These are phyloP conservation scores for Pyrus communis DNA, from an alignment of 306 rosid genomes.

Conservation along the genomic window DNA sequence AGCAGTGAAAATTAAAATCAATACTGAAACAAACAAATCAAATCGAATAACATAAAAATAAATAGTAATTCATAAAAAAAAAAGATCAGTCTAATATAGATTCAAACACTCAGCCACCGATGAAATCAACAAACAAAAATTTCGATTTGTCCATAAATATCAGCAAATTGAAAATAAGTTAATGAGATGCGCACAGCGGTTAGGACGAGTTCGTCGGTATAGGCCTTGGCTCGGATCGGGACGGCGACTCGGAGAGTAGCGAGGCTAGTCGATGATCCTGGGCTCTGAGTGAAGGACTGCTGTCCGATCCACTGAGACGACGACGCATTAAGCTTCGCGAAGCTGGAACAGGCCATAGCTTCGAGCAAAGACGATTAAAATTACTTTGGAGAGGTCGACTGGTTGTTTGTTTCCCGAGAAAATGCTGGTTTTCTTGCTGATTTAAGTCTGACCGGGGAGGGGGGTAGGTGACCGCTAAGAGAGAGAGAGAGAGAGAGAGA, in stretches of 20 bases:
- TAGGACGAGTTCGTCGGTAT: constrained; percentile 71
- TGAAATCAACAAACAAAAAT: not conserved
- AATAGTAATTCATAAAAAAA: not conserved
- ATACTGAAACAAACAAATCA: not conserved
- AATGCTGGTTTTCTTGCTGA: not conserved
- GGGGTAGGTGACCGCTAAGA: not conserved
- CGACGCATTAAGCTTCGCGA: constrained; percentile 53
- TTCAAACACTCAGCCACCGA: not conserved
- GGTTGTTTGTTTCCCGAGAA: not conserved
- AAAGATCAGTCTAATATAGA: not conserved
- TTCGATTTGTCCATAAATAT: no score
- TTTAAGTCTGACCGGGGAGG: not conserved
- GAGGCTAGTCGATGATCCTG: constrained; percentile 43
- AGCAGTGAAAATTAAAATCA: not conserved
- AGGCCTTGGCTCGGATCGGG: constrained; percentile 84
- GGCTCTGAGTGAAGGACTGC: constrained; percentile 52
- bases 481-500: not conserved
- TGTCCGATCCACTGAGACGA: constrained; percentile 71
- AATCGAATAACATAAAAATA: not conserved
- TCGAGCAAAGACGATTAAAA: not conserved
- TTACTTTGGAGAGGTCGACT: not conserved
- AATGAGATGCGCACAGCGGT: constrained; percentile 64
- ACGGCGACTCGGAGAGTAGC: constrained; percentile 45
- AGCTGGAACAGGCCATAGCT: constrained; percentile 61
- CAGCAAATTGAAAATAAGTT: not conserved